Percentiles rank a stretch among this genome's conserved stretches.
Conservation (phyloP, 352 stramenopile genomes). For the Phytophthora tubulina region DNA sequence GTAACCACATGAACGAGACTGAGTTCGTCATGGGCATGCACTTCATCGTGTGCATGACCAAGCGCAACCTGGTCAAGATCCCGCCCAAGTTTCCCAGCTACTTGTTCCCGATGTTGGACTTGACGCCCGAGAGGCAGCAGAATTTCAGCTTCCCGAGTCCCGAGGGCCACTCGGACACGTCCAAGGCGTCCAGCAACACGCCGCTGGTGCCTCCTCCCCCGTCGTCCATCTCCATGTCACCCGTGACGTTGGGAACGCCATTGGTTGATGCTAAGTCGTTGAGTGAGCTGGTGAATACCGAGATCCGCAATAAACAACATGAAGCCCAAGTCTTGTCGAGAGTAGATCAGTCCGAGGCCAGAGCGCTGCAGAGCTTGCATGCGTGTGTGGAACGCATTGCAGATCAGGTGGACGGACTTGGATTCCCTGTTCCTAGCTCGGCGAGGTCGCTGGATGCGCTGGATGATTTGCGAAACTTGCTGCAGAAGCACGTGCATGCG, state of each 20-base stretch:
- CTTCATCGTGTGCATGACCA: conserved; percentile 83
- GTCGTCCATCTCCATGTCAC: conserved; percentile 9
- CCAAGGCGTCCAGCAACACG: conserved; percentile 13
- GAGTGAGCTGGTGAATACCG: conserved; percentile 47
- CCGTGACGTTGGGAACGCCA: conserved; percentile 16
- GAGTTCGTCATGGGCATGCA: conserved; percentile 83
- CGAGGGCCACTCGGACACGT: conserved; percentile 16
- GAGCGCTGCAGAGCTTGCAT: conserved; percentile 53
- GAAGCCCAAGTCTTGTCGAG: conserved; percentile 37
- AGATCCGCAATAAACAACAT: conserved; percentile 53
- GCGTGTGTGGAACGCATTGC: conserved; percentile 53
- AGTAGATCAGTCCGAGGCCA: conserved; percentile 49
- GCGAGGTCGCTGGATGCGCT: conserved; percentile 58
- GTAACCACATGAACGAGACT: conserved; percentile 48
- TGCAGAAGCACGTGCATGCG: conserved; percentile 58
- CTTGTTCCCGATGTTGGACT: conserved; percentile 70
- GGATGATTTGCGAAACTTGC: conserved; percentile 65
- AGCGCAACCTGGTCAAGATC: conserved; percentile 63
- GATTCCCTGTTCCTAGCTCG: conserved; percentile 55
- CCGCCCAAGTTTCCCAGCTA: conserved; percentile 62
- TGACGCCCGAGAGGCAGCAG: conserved; percentile 37
- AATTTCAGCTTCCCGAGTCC: conserved; percentile 25
- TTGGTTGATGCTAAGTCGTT: conserved; percentile 51
- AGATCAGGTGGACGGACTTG: conserved; percentile 56
- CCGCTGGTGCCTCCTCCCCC: conserved; percentile 10